Evolutionary conservation across 495 filamentous ascomycete species (phyloP).

Genomic region (Penicillium paradoxum): DNA sequence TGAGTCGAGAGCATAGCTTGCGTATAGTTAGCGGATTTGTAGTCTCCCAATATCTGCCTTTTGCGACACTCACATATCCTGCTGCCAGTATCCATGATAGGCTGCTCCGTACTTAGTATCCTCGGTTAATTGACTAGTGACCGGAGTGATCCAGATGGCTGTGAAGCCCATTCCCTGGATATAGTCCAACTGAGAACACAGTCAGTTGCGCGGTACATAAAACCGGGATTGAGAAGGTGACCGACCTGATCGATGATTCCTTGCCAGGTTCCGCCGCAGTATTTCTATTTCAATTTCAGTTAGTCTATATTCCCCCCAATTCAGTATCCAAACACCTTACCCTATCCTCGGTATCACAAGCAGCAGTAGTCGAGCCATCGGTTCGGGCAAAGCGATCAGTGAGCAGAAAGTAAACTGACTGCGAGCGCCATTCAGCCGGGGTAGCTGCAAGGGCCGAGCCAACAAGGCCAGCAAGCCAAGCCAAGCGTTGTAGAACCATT

Average conservation of each 20-base stretch:
- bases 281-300: conserved; percentile 29
- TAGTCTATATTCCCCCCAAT: not conserved
- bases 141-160: conserved; percentile 77
- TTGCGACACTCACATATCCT: conserved; percentile 46
- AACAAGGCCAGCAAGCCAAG: conserved; percentile 17
- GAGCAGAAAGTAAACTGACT: conserved; percentile 69
- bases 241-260: conserved; percentile 63
- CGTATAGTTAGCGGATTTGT: not conserved
- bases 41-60: too few species aligned
- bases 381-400: conserved; percentile 71
- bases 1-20: conserved; percentile 53
- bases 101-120: conserved; percentile 49
- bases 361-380: conserved; percentile 56
- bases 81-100: conserved; percentile 77
- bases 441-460: conserved; percentile 33
- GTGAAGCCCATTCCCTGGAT: conserved; percentile 76
- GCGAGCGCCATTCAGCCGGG: conserved; percentile 54
- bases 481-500: conserved; percentile 12
- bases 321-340: conserved; percentile 11
- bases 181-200: conserved; percentile 35
- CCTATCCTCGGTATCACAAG: conserved; percentile 41
- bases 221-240: not conserved
- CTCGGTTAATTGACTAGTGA: conserved; percentile 56
- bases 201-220: conserved; percentile 5
- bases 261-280: conserved; percentile 72